Base-by-base conservation (phyloP, 140 eudicot species). In the Flaveria floridana region DNA sequence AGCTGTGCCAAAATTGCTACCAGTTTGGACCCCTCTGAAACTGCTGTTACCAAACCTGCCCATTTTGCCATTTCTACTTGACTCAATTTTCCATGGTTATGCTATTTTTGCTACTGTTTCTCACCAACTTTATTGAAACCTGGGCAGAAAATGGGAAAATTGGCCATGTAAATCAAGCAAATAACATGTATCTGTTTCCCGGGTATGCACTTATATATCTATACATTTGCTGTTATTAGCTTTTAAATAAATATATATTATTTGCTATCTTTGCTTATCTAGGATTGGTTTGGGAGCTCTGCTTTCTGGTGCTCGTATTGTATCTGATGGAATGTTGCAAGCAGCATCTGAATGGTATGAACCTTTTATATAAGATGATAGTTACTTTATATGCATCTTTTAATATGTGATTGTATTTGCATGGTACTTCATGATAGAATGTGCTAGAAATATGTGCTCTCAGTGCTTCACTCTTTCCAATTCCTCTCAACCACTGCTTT, bases 221-320 rank as follows among this genome's bases (percentile, higher is more conserved):
- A 61, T 62, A 14, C 20, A 21, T 65, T 4, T 71, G 41, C 28
- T 67, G 50, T 42, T 67, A 46, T 15, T 69, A 75, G 21, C 34
- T 16, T 64, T 53, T 44, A 14, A 13, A 34, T 26, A n/a, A 21
- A 41, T 9, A 3, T n/a, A 68, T 1, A 20, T 44, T 79, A 59
- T 79, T 18, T 55, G 34, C 28, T 67, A 48, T 62, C 41, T 80
- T 72, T 63, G 71, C 46, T 74, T 59, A 52, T 76, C 50, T 81
- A 95, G 99, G 76, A 95, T 95, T 80, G 99, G 99, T 76, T 81
- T 95, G 86, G 99, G 99, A 87, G 87, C 96, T 84, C 86, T 95
- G 78, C 88, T 95, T n/a, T 84, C 95, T 28, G 97, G 99, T 65
- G 96, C 99, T 79, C 99, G 81, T 66, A 76, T 85, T 21, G 83